Base-by-base conservation (phyloP, 805 yeast genomes). In the Candida silvicultrix region DNA sequence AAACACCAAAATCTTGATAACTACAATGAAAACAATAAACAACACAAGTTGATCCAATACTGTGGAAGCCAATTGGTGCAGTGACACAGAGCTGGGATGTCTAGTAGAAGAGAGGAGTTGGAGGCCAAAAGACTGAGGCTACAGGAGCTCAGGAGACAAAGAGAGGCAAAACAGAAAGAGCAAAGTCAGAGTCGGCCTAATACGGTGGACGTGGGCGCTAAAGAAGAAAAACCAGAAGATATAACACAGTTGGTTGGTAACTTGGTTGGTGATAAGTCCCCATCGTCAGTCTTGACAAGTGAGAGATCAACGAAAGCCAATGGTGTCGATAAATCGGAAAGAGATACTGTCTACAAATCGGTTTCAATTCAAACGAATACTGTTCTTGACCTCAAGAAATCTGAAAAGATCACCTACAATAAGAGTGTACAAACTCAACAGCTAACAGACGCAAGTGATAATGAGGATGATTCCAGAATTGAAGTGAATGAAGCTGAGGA, bases 81-180 rank as follows among this genome's bases (percentile, higher is more conserved):
- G n/a, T n/a, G n/a, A 29, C 32, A 29, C 32, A 29, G 12, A 10
- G 32, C 15, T 32, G 36, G 12, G 55, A 64, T 62, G 51, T 60
- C 65, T 36, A 55, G 65, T 41, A 56, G 75, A 49, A 50, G 61
- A 34, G 71, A 73, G 16, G 39, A 37, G 53, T 69, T 81, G 38
- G 84, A 80, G 54, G 77, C 75, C 44, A 78, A 80, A 51, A 65
- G 70, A 46, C 73, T 68, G 40, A 68, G 72, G 44, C 59, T 81
- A 31, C 77, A 76, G 29, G 78, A 75, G 58, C 66, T 81, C n/a
- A 63, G 79, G 32, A 69, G 68, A 35, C 72, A 69, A 52, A 58
- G 83, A 29, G 73, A 66, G 43, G 65, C 58, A 46, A 58, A 62
- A 52, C 34, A 51, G 50, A 40, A 47, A 44, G 32, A 47, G 32